Conservation (phyloP, 371 early-diverging fungal species). For the Fennellomyces sp. region DNA sequence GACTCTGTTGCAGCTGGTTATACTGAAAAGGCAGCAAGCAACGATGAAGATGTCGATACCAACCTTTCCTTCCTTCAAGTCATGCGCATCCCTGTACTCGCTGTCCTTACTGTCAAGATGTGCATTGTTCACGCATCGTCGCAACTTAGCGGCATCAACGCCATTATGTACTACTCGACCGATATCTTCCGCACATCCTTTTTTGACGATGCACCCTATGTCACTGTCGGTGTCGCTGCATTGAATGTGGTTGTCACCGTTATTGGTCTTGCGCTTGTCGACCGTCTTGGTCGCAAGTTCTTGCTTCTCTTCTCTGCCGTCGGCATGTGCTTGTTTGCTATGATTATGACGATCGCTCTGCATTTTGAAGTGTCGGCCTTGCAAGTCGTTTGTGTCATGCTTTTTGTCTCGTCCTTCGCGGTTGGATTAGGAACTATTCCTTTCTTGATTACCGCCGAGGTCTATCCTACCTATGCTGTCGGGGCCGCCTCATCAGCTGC, state of each 20-base stretch:
- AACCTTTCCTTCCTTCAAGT: constrained; percentile 34
- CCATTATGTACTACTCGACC: constrained; percentile 64
- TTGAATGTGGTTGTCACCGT: constrained; percentile 58
- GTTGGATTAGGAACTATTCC: constrained; percentile 87
- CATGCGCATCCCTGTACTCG: constrained; percentile 35
- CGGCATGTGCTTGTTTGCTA: constrained; percentile 49
- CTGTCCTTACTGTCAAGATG: constrained; percentile 37
- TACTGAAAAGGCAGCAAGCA: constrained; percentile 6
- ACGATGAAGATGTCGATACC: constrained; percentile 16
- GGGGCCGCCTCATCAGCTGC: constrained; percentile 65
- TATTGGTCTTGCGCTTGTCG: constrained; percentile 54
- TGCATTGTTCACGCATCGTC: constrained; percentile 61
- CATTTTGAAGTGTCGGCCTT: constrained; percentile 50
- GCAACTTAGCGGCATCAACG: constrained; percentile 75
- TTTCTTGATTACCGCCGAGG: constrained; percentile 71
- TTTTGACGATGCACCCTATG: constrained; percentile 37
- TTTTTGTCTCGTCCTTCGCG: constrained; percentile 82
- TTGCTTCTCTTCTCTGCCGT: constrained; percentile 56
- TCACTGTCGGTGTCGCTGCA: constrained; percentile 44
- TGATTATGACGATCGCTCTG: constrained; percentile 44
- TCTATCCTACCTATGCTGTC: constrained; percentile 70
- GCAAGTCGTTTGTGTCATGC: constrained; percentile 70
- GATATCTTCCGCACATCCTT: constrained; percentile 42
- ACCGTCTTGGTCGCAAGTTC: constrained; percentile 64
- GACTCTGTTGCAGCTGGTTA: constrained; percentile 22